Evolutionary conservation across 176 grass and related monocot genomes (phyloP).

Genomic region (Chrysopogon serrulatus): DNA sequence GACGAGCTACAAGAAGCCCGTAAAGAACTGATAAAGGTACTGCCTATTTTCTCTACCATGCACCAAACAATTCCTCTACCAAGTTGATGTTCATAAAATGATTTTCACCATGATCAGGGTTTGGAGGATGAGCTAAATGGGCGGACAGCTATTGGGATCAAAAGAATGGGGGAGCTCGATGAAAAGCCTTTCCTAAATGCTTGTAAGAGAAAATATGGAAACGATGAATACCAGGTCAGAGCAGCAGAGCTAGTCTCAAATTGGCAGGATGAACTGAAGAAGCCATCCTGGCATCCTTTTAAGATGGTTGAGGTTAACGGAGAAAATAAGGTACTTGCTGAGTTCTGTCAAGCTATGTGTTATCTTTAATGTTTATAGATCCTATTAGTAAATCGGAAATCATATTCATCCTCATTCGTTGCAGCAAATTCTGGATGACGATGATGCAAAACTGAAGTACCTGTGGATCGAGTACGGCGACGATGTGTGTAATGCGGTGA

Average conservation of each 20-base stretch:
- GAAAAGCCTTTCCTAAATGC: constrained; percentile 65
- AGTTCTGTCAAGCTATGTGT: background rate
- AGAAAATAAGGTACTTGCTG: constrained; percentile 45
- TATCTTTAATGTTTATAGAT: background rate
- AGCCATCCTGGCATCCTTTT: constrained; percentile 91
- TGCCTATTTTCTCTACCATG: background rate
- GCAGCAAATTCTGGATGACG: constrained; percentile 19
- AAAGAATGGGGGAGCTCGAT: constrained; percentile 91
- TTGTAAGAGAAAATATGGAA: constrained; percentile 50
- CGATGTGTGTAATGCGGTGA: background rate
- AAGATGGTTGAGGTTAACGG: constrained; percentile 51
- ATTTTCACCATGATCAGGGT: constrained; percentile 41
- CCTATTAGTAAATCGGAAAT: background rate
- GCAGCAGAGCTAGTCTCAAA: constrained; percentile 43
- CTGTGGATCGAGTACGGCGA: background rate
- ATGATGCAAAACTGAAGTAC: constrained; percentile 13
- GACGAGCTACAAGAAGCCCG: constrained; percentile 75
- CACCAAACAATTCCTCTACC: background rate
- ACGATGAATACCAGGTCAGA: constrained; percentile 41
- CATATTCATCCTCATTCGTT: background rate
- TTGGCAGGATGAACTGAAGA: constrained; percentile 95
- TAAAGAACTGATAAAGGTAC: constrained; percentile 77
- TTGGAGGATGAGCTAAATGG: constrained; percentile 66
- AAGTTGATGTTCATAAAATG: constrained; percentile 16
- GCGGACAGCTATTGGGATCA: constrained; percentile 63